A percentile compares a stretch with the other conserved stretches of the same genome.
These are phyloP conservation scores for Diatrype stigma DNA, from an alignment of 2,329 filamentous ascomycete genomes.

Conservation along the genomic window DNA sequence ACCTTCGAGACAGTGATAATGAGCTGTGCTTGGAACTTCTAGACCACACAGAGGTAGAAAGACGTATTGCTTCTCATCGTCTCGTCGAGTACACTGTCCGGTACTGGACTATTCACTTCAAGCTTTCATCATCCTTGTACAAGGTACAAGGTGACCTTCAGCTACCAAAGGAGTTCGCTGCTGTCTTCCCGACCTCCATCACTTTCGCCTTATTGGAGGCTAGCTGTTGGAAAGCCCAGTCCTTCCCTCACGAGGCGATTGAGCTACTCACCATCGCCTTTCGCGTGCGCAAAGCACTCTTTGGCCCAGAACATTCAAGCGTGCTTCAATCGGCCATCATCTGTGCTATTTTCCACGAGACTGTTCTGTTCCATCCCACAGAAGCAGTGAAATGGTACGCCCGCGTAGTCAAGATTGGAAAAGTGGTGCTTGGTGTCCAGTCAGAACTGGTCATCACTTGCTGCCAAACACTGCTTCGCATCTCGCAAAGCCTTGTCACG, in stretches of 20 bases:
- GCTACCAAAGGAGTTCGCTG: not conserved
- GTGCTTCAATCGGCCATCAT: not conserved
- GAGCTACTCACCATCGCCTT: constrained; percentile 1
- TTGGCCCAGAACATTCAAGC: not conserved
- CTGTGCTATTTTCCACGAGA: constrained; percentile 1
- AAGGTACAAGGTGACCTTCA: constrained; percentile 1
- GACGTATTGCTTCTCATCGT: not conserved
- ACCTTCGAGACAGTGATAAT: not conserved
- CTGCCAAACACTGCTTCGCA: constrained; percentile 1
- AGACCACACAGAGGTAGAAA: not conserved
- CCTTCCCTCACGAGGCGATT: not conserved
- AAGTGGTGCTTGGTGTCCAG: constrained; percentile 1
- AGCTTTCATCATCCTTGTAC: not conserved
- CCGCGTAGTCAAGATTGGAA: not conserved
- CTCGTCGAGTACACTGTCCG: not conserved
- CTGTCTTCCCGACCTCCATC: not conserved
- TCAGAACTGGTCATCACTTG: constrained; percentile 1
- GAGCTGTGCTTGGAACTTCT: not conserved
- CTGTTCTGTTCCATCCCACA: not conserved
- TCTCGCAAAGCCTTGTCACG: not conserved
- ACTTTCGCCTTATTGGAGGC: constrained; percentile 1
- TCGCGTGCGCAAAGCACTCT: constrained; percentile 1
- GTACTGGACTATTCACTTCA: not conserved
- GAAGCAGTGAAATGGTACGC: constrained; percentile 1
- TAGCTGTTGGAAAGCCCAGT: not conserved